These are phyloP conservation scores for Sporothrix inflata DNA, from an alignment of 2,329 filamentous ascomycete genomes.

Conservation along the genomic window DNA sequence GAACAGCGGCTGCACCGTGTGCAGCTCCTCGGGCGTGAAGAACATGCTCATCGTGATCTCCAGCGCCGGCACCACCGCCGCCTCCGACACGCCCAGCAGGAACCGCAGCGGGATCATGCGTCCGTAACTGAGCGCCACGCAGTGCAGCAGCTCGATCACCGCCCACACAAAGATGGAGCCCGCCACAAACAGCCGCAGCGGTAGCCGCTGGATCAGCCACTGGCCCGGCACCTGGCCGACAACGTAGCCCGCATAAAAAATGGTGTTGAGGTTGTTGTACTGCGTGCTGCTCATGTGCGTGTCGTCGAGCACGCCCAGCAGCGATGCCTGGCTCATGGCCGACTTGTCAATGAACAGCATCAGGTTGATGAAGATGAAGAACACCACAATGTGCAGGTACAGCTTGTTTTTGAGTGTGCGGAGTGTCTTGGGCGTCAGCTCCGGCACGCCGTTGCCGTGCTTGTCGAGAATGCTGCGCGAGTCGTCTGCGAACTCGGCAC, in stretches of 20 bases:
- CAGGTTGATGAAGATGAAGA: conserved; percentile 43
- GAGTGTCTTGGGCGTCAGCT: conserved; percentile 10
- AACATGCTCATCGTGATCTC: conserved; percentile 49
- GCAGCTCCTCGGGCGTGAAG: conserved; percentile 43
- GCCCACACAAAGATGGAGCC: conserved; percentile 43
- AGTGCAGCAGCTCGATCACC: conserved; percentile 45
- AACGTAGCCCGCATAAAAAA: conserved; percentile 48
- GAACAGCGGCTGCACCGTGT: conserved; percentile 42
- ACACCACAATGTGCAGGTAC: conserved; percentile 40
- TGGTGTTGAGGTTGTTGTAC: conserved; percentile 48
- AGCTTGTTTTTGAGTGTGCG: conserved; percentile 37
- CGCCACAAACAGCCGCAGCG: conserved; percentile 45
- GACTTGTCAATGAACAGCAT: conserved; percentile 48
- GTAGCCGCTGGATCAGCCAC: conserved; percentile 47
- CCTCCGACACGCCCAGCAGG: conserved; percentile 39
- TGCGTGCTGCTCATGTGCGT: conserved; percentile 44
- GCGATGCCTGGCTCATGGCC: conserved; percentile 46
- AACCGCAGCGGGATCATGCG: conserved; percentile 45
- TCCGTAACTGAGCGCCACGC: conserved; percentile 42
- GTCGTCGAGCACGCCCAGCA: conserved; percentile 48
- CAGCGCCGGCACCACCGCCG: conserved; percentile 44
- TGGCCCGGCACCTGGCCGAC: conserved; percentile 45
- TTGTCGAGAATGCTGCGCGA: conserved; percentile 1
- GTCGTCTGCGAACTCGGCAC: conserved; percentile 18
- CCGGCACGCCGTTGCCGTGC: conserved; percentile 4